These are phyloP conservation scores for Cladosporium colombiae DNA, from an alignment of 2,329 filamentous ascomycete species.

Conservation along the genomic window DNA sequence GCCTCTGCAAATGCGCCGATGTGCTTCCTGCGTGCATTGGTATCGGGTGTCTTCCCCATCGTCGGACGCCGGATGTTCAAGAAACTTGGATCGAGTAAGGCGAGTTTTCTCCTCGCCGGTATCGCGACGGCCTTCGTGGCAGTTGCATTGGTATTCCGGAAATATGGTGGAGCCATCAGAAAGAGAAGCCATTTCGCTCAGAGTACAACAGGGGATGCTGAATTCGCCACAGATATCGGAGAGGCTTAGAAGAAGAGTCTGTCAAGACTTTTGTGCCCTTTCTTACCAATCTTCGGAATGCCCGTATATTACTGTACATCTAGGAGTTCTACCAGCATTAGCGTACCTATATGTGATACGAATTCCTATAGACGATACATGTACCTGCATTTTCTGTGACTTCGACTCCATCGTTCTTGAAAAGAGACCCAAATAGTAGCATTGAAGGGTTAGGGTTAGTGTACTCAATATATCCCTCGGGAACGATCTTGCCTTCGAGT, in stretches of 20 bases:
- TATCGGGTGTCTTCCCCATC: constrained; percentile 45
- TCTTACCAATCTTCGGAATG: neutral
- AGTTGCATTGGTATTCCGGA: neutral
- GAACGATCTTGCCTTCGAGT: neutral
- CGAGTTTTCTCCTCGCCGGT: constrained; percentile 43
- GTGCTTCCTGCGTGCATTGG: constrained; percentile 42
- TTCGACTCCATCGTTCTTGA: neutral
- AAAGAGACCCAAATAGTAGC: neutral
- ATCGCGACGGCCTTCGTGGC: constrained; percentile 43
- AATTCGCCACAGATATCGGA: neutral
- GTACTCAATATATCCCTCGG: neutral
- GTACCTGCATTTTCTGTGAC: neutral
- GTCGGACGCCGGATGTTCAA: constrained; percentile 46
- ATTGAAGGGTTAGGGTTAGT: neutral
- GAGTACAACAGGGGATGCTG: neutral
- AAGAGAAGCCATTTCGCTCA: constrained; percentile 3
- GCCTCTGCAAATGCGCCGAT: constrained; percentile 48
- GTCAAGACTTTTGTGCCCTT: neutral
- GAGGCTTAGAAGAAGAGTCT: neutral
- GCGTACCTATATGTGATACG: neutral
- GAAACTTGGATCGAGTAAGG: constrained; percentile 42
- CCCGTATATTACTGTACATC: neutral
- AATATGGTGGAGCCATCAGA: neutral
- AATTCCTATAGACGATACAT: neutral
- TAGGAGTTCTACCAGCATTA: neutral